Conservation (phyloP, 768 basidiomycete species). For the Panus rudis region DNA sequence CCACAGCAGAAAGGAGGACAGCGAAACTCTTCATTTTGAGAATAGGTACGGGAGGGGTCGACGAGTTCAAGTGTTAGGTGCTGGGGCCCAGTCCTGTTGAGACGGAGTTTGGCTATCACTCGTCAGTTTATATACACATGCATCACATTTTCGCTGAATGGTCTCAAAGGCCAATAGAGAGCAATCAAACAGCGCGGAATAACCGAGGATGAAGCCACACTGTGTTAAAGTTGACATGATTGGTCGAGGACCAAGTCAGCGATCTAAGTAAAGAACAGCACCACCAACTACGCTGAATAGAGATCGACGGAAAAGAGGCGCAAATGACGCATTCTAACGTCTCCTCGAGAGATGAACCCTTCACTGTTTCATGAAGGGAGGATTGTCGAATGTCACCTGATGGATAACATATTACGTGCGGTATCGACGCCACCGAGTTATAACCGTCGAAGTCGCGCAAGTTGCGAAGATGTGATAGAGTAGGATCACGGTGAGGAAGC, state of each 20-base stretch:
- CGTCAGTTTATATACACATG: not conserved
- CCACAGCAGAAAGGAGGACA: conserved; percentile 12
- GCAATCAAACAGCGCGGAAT: not conserved
- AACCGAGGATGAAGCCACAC: not conserved
- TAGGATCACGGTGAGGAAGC: not conserved
- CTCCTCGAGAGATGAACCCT: no score
- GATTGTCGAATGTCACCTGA: not conserved
- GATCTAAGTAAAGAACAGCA: no score
- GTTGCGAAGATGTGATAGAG: not conserved
- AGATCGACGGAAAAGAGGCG: no score
- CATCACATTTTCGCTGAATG: not conserved
- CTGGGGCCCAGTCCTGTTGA: not conserved
- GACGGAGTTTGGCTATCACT: not conserved
- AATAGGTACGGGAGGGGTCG: no score
- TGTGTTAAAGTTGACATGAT: no score
- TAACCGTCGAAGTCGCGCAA: not conserved
- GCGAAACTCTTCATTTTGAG: conserved; percentile 16
- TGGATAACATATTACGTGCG: not conserved
- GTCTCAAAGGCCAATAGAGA: not conserved
- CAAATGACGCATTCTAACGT: no score
- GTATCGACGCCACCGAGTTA: not conserved
- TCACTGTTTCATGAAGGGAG: not conserved
- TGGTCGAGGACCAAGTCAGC: no score
- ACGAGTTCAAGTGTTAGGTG: not conserved
- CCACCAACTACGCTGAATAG: no score